Percentiles rank a stretch among this genome's conserved stretches.
Evolutionary conservation across 2,329 filamentous ascomycete species (phyloP).

Genomic region (Paradendryphiella salina): DNA sequence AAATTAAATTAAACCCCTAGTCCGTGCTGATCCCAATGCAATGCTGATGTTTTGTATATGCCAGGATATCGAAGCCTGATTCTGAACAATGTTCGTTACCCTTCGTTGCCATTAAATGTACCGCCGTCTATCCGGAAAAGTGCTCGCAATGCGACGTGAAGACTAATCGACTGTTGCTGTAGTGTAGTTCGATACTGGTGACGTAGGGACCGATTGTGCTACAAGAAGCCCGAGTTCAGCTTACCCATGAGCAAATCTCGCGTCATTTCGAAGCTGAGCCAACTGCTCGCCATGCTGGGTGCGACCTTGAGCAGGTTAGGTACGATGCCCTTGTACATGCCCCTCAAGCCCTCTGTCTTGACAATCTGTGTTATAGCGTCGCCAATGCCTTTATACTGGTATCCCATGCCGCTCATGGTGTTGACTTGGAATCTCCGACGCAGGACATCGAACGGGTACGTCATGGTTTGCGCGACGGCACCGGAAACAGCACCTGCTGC

Average conservation of each 20-base stretch:
- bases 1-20: conserved; percentile 9
- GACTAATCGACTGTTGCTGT: not conserved
- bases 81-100: not conserved
- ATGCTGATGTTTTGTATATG: conserved; percentile 14
- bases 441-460: conserved; percentile 95
- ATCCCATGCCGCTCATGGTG: conserved; percentile 98
- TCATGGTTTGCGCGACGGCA: conserved; percentile 94
- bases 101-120: conserved; percentile 1
- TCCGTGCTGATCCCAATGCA: conserved; percentile 21
- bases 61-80: not conserved
- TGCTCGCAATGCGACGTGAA: conserved; percentile 4
- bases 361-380: conserved; percentile 84
- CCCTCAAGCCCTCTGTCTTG: conserved; percentile 77
- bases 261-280: conserved; percentile 94
- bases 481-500: conserved; percentile 92
- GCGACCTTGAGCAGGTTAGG: conserved; percentile 96
- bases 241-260: conserved; percentile 75
- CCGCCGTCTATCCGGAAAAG: conserved; percentile 6
- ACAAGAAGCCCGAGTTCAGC: conserved; percentile 39
- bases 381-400: conserved; percentile 84
- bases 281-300: conserved; percentile 97
- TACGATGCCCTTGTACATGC: conserved; percentile 93
- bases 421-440: conserved; percentile 97
- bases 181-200: not conserved
- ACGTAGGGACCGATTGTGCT: conserved; percentile 2